Evolutionary conservation across 1,284 basidiomycete species (phyloP).

Genomic region (Ganoderma sp.): DNA sequence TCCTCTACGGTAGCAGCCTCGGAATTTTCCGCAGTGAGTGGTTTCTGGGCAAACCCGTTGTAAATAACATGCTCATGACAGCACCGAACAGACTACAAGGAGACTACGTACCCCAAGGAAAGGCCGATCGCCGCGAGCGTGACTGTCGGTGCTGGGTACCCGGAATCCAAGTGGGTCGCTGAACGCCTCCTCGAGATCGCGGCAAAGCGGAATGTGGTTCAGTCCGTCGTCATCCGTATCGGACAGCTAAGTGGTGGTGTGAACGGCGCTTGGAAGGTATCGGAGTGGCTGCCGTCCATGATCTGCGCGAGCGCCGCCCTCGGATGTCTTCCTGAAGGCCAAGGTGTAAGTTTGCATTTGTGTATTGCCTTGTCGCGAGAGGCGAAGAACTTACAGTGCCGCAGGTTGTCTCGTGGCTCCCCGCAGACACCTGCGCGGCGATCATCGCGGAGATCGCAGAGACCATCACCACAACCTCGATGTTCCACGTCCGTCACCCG

Average conservation of each 20-base stretch:
- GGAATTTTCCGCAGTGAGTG: conserved; percentile 36
- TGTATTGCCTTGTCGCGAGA: not conserved
- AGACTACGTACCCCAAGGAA: conserved; percentile 15
- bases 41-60: not conserved
- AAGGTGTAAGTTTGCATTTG: conserved; percentile 18
- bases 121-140: conserved; percentile 23
- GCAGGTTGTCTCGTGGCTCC: conserved; percentile 33
- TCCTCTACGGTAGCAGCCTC: conserved; percentile 39
- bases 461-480: conserved; percentile 20
- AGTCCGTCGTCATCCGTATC: conserved; percentile 37
- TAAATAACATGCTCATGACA: not conserved
- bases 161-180: conserved; percentile 45
- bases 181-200: conserved; percentile 40
- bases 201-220: conserved; percentile 32
- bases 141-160: conserved; percentile 40
- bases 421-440: conserved; percentile 29
- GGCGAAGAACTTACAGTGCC: not conserved
- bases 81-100: not conserved
- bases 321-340: conserved; percentile 21
- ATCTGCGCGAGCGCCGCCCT: conserved; percentile 28
- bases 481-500: conserved; percentile 32
- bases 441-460: conserved; percentile 31
- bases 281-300: conserved; percentile 42
- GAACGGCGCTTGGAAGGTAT: conserved; percentile 39
- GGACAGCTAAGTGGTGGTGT: conserved; percentile 40